Percentiles rank a stretch among this genome's conserved stretches.
These are phyloP conservation scores for Phytopythium helicoides DNA, from an alignment of 352 stramenopile species.

Conservation along the genomic window DNA sequence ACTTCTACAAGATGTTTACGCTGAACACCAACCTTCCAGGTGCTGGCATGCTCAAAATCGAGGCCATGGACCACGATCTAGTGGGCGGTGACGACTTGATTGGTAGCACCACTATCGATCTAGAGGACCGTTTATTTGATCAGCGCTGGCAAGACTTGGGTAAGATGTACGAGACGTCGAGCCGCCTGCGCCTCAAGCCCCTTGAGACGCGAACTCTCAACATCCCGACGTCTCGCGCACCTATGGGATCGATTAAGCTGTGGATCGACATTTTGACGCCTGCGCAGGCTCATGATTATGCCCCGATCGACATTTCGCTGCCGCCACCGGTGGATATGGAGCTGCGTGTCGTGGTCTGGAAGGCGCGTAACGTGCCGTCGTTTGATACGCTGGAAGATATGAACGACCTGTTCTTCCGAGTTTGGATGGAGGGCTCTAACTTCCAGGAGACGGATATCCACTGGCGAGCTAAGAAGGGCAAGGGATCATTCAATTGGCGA, in stretches of 20 bases:
- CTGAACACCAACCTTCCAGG: slow-evolving; percentile 86
- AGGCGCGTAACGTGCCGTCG: slow-evolving; percentile 85
- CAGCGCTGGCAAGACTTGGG: slow-evolving; percentile 85
- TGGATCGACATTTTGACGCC: slow-evolving; percentile 92
- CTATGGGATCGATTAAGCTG: slow-evolving; percentile 82
- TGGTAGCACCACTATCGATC: slow-evolving; percentile 90
- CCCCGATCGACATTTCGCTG: slow-evolving; percentile 81
- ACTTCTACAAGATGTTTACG: slow-evolving; percentile 92
- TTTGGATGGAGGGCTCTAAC: slow-evolving; percentile 82
- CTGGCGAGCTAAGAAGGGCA: slow-evolving; percentile 93
- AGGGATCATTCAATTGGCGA: slow-evolving; percentile 93
- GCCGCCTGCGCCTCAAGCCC: slow-evolving; percentile 65
- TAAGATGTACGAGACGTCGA: slow-evolving; percentile 79
- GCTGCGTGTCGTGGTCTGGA: slow-evolving; percentile 93
- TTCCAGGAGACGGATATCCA: slow-evolving; percentile 92
- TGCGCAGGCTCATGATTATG: slow-evolving; percentile 72
- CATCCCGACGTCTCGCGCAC: slow-evolving; percentile 79
- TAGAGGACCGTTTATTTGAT: slow-evolving; percentile 93
- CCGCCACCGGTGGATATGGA: slow-evolving; percentile 86
- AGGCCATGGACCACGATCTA: slow-evolving; percentile 89
- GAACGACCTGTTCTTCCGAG: slow-evolving; percentile 92
- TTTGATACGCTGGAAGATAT: slow-evolving; percentile 88
- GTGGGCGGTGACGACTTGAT: slow-evolving; percentile 92
- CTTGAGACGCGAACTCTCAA: slow-evolving; percentile 83
- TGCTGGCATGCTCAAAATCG: slow-evolving; percentile 82